A percentile compares a stretch with the other conserved stretches of the same genome.
Conservation (phyloP, 2,329 filamentous ascomycete genomes). For the Colletotrichum musae region DNA sequence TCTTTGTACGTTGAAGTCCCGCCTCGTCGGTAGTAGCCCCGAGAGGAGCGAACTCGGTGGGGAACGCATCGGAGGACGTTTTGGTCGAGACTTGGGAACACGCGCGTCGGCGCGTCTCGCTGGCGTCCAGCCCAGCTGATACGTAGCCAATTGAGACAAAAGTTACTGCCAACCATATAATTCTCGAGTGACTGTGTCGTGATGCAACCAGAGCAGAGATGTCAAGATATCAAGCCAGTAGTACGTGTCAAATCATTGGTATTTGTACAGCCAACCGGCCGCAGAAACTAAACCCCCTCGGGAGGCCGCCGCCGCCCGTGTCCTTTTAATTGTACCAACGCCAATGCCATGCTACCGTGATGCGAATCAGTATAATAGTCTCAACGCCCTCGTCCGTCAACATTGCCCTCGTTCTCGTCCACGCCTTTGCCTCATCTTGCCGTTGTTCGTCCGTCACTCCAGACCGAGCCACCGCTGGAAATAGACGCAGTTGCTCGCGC, state of each 20-base stretch:
- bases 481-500: slow-evolving; percentile 91
- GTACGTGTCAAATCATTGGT: slow-evolving; percentile 13
- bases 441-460: slow-evolving; percentile 48
- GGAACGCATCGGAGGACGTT: slow-evolving; percentile 13
- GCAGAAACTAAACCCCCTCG: slow-evolving; percentile 4
- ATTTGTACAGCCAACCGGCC: slow-evolving; percentile 8
- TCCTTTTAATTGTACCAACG: slow-evolving; percentile 36
- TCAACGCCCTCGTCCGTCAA: neutral
- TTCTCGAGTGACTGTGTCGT: no score
- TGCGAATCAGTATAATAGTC: slow-evolving; percentile 26
- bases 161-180: slow-evolving; percentile 20
- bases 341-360: slow-evolving; percentile 40
- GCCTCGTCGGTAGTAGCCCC: slow-evolving; percentile 21
- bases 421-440: neutral
- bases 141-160: slow-evolving; percentile 38
- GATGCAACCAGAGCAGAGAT: no score
- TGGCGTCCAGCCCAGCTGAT: slow-evolving; percentile 16
- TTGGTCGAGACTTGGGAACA: slow-evolving; percentile 33
- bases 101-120: slow-evolving; percentile 26
- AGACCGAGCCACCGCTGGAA: slow-evolving; percentile 85
- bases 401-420: neutral
- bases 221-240: no score
- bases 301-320: slow-evolving; percentile 32
- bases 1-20: slow-evolving; percentile 43
- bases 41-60: slow-evolving; percentile 17